phyloP scores from a whole-genome alignment of 116 monocot species.

The Posidonia oceanica region DNA sequence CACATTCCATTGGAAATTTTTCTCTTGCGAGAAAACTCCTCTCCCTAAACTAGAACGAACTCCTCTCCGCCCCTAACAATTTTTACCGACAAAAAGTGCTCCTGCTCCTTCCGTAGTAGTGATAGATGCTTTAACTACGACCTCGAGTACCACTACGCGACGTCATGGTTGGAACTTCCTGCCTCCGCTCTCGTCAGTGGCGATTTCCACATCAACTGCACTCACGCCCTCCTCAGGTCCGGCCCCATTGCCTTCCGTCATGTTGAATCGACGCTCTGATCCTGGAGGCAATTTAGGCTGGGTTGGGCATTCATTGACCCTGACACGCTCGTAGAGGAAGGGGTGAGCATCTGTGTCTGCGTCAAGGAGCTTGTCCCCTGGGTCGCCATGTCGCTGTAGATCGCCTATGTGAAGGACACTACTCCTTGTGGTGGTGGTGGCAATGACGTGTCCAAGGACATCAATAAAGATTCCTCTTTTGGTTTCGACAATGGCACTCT shows the following conservation, averaged over 20 bases:
- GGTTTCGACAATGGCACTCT: slow-evolving; percentile 78
- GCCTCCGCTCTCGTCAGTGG: slow-evolving; percentile 6
- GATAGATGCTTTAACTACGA: slow-evolving; percentile 64
- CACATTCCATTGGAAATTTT: too few species aligned
- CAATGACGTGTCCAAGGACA: too few species aligned
- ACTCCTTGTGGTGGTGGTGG: not conserved
- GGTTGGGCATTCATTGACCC: slow-evolving; percentile 65
- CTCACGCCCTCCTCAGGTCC: slow-evolving; percentile 65
- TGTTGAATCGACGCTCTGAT: slow-evolving; percentile 50
- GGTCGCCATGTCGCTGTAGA: slow-evolving; percentile 70
- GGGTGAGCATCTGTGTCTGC: slow-evolving; percentile 52
- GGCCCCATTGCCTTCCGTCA: slow-evolving; percentile 47
- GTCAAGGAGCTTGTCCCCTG: slow-evolving; percentile 61
- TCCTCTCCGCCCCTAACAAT: too few species aligned
- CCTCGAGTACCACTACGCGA: slow-evolving; percentile 20
- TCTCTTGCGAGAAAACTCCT: too few species aligned
- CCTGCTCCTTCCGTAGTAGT: not conserved
- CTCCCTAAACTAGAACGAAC: too few species aligned
- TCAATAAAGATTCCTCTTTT: slow-evolving; percentile 20
- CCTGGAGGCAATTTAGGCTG: slow-evolving; percentile 69
- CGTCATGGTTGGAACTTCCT: not conserved
- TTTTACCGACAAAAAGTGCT: not conserved
- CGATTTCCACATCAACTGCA: slow-evolving; percentile 71
- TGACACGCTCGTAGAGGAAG: slow-evolving; percentile 42
- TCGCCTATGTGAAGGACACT: slow-evolving; percentile 49